Conservation (phyloP, 1,284 basidiomycete genomes). For the Grifola frondosa region DNA sequence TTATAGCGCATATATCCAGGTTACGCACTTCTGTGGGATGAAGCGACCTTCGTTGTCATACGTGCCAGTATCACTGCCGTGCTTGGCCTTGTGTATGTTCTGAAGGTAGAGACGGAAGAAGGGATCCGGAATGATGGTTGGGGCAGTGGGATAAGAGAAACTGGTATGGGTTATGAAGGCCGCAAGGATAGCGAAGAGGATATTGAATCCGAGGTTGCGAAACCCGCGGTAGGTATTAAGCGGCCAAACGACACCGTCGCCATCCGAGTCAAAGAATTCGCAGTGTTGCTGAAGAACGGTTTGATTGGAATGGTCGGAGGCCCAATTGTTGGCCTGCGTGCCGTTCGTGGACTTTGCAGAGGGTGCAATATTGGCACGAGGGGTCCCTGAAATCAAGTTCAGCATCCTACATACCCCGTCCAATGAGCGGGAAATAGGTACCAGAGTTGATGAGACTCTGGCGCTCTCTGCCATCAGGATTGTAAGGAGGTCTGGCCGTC, state of each 20-base stretch:
- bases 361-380: slow-evolving; percentile 17
- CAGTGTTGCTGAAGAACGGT: slow-evolving; percentile 43
- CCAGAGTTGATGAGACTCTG: slow-evolving; percentile 18
- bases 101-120: slow-evolving; percentile 42
- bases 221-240: slow-evolving; percentile 45
- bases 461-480: slow-evolving; percentile 11
- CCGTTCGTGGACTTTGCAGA: slow-evolving; percentile 11
- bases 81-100: slow-evolving; percentile 45
- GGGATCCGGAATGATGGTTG: slow-evolving; percentile 37
- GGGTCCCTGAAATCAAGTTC: slow-evolving; percentile 14
- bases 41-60: slow-evolving; percentile 47
- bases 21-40: slow-evolving; percentile 31
- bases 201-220: slow-evolving; percentile 41
- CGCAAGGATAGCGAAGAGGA: slow-evolving; percentile 39
- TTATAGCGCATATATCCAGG: neutral
- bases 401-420: neutral
- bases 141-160: slow-evolving; percentile 38
- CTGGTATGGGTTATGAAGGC: slow-evolving; percentile 38
- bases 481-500: slow-evolving; percentile 17
- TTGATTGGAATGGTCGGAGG: slow-evolving; percentile 16
- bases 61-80: slow-evolving; percentile 45
- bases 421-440: neutral
- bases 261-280: slow-evolving; percentile 42
- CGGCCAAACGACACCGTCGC: slow-evolving; percentile 47
- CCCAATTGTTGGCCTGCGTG: slow-evolving; percentile 15